Conservation (phyloP, 805 yeast species). For the Kodamaea fukazawae region DNA sequence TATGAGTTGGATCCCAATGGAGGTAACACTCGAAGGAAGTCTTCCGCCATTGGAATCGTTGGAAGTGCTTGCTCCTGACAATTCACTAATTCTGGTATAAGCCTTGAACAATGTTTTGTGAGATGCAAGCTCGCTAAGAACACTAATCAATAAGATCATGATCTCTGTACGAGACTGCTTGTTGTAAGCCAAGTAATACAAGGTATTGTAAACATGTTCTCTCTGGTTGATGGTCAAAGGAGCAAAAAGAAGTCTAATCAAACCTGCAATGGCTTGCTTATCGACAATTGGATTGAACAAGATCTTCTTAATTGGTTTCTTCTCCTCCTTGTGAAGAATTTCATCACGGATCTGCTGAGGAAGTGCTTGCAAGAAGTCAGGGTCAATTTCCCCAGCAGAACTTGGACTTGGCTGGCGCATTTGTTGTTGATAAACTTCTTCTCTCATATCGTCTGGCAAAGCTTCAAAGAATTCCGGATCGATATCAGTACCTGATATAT, state of each 20-base stretch:
- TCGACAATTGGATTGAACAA: slow-evolving; percentile 70
- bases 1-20: slow-evolving; percentile 75
- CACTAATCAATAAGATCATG: slow-evolving; percentile 60
- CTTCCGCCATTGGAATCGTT: slow-evolving; percentile 12
- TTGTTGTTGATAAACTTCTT: slow-evolving; percentile 86
- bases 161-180: slow-evolving; percentile 78
- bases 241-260: slow-evolving; percentile 66
- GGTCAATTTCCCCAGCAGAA: slow-evolving; percentile 65
- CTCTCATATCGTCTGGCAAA: slow-evolving; percentile 88
- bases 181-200: slow-evolving; percentile 66
- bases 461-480: slow-evolving; percentile 91
- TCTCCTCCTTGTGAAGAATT: slow-evolving; percentile 52
- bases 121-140: slow-evolving; percentile 71
- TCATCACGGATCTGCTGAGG: slow-evolving; percentile 68
- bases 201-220: slow-evolving; percentile 60
- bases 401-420: slow-evolving; percentile 55
- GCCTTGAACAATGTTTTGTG: slow-evolving; percentile 54
- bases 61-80: slow-evolving; percentile 13
- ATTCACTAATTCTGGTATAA: neutral
- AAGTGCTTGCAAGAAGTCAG: slow-evolving; percentile 75
- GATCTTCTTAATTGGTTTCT: slow-evolving; percentile 29
- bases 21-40: slow-evolving; percentile 62
- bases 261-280: slow-evolving; percentile 67
- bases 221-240: slow-evolving; percentile 66
- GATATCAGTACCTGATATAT: slow-evolving; percentile 84